Base-by-base conservation (phyloP, 75 land plant genomes). In the Sequoiadendron giganteum region DNA sequence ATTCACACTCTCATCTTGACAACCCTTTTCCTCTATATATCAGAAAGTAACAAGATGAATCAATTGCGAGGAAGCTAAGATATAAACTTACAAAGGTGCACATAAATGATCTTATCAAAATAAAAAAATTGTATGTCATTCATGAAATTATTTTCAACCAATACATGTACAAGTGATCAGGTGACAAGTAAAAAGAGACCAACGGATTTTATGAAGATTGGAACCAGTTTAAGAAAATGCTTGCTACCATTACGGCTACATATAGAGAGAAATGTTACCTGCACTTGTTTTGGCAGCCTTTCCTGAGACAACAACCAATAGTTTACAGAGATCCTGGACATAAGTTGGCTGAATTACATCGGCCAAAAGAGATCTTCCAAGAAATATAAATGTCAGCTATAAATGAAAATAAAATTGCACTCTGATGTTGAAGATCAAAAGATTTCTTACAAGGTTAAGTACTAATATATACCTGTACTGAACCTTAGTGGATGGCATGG, bases 251-350 rank as follows among this genome's bases (percentile, higher is more conserved):
- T 76, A 10, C 65, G 34, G 86, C 4, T 21, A 76, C 10, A 10
- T 9, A 70, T 75, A 42, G 36, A 19, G 25, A 86, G 87, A 70
- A 42, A 14, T 25, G 65, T 76, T 89, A 97, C 97, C 97, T 88
- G 89, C 52, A 88, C 90, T 85, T 77, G 90, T 85, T 85, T 92
- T 93, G 16, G 98, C 96, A 92, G 92, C 98, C 90, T 96, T 98
- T 89, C 85, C 87, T 73, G 99, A 93, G 47, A 94, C 90, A 52
- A 94, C 92, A 38, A 96, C 95, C 88, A 97, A 88, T 80, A 94
- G 91, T 83, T 91, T 94, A 92, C 99, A 97, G 5, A 97, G 93
- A 55, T 96, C 99, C 86, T 92, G 94, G 40, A 96, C 88, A 86
- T 95, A 93, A 52, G 96, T 92, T 39, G 92, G 90, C 87, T 95